Percentiles rank a stretch among this genome's conserved stretches.
phyloP scores from a whole-genome alignment of 2,329 filamentous ascomycete genomes.

The Cladorrhinum sp. region DNA sequence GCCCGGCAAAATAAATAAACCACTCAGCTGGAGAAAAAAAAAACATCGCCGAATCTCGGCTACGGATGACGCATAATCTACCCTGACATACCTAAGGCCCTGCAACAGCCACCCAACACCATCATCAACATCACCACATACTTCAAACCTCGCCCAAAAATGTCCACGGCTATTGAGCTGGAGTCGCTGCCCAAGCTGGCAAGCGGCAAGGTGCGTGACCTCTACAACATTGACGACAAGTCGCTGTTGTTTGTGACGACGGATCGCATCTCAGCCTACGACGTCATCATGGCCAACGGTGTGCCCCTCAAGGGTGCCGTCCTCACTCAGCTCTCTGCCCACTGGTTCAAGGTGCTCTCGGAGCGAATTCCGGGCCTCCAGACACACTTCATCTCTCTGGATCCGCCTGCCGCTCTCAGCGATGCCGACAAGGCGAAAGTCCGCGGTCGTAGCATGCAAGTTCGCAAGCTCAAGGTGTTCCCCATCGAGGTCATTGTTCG shows the following conservation, averaged over 20 bases:
- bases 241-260: constrained; percentile 32
- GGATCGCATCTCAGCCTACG: constrained; percentile 84
- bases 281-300: constrained; percentile 79
- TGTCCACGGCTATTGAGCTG: constrained; percentile 30
- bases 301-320: constrained; percentile 53
- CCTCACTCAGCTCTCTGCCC: constrained; percentile 45
- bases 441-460: constrained; percentile 69
- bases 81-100: neutral
- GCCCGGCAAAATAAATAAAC: neutral
- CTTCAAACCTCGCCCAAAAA: neutral
- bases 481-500: constrained; percentile 83
- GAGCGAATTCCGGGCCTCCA: constrained; percentile 46
- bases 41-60: constrained; percentile 6
- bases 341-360: constrained; percentile 53
- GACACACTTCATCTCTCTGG: constrained; percentile 50
- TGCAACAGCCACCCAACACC: neutral
- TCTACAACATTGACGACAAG: constrained; percentile 29
- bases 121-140: neutral
- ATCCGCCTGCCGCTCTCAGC: constrained; percentile 35
- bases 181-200: constrained; percentile 33
- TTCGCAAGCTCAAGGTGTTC: constrained; percentile 69
- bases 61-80: neutral
- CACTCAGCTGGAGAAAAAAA: neutral
- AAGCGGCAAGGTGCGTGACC: constrained; percentile 32
- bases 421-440: constrained; percentile 49